Base-by-base conservation (phyloP, 2,329 filamentous ascomycete genomes). In the Proliferodiscus dingleyae region DNA sequence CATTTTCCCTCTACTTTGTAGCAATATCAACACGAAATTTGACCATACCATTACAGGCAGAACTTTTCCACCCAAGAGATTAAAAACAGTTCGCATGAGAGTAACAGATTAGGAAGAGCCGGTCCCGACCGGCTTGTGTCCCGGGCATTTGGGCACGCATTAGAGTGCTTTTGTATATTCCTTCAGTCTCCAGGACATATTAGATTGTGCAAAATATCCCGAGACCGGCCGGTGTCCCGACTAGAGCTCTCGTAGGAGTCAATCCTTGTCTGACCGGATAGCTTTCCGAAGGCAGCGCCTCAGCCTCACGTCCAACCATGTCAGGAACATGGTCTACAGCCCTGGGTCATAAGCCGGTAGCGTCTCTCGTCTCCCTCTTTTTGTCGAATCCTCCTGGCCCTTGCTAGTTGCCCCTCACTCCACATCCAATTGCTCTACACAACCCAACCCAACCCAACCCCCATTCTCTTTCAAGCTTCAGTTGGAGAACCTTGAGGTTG, bases 251-350 rank as follows among this genome's bases (percentile, higher is more conserved):
- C n/a, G 30, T 18, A 24, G 10, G 1, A 37, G 9, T 22, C 15
- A 9, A 15, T 24, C 19, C 19, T 26, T 38, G 7, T 11, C 37
- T n/a, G 18, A 22, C 18, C 42, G 42, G 42, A 33, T 45, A n/a
- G 33, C 16, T 18, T 33, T 45, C 42, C 42, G 33, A 37, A 29
- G 24, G n/a, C n/a, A 37, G 19, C 23, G 42, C 42, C 42, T 45
- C 34, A 45, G 42, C 42, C 42, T 38, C 42, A 37, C 24, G 16
- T 38, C 18, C 19, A 38, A 29, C 11, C 15, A 18, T 3, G 15
- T 15, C 15, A 21, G 16, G 26, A 11, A 21, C 39, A 13, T 9
- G 19, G 37, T 13, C 37, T n/a, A 21, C 15, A 19, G 26, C 11
- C 39, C n/a, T 41, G 19, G 28, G 39, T 33, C 19, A 15, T 22